Percentiles rank a stretch among this genome's conserved stretches.
phyloP scores from a whole-genome alignment of 2,329 filamentous ascomycete genomes.

The Didymella lethalis region DNA sequence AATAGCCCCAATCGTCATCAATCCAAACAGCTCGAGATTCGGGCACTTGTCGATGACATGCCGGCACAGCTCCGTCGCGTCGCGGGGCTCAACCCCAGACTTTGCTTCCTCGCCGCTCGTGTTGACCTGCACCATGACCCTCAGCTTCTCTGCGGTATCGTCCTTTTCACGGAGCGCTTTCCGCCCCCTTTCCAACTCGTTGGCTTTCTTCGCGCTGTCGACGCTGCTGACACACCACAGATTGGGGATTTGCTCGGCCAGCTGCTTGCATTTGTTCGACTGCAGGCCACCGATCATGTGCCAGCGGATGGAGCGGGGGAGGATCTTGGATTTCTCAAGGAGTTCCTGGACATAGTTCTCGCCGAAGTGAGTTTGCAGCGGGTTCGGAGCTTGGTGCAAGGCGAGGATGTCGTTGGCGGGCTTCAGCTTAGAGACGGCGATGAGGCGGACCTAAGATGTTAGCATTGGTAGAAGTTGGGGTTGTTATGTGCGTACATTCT shows the following conservation, averaged over 20 bases:
- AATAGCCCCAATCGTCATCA: constrained; percentile 98
- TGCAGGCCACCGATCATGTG: constrained; percentile 97
- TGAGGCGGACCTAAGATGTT: constrained; percentile 72
- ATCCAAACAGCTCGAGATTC: constrained; percentile 75
- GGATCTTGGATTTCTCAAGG: constrained; percentile 79
- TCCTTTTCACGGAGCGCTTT: constrained; percentile 59
- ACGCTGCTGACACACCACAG: constrained; percentile 92
- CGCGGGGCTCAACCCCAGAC: constrained; percentile 76
- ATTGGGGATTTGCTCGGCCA: constrained; percentile 84
- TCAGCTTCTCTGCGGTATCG: constrained; percentile 57
- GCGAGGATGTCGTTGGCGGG: constrained; percentile 89
- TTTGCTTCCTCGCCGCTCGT: constrained; percentile 89
- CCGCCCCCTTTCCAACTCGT: constrained; percentile 79
- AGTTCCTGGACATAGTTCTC: constrained; percentile 92
- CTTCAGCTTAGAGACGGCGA: constrained; percentile 96
- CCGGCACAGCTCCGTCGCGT: constrained; percentile 70
- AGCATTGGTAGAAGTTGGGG: constrained; percentile 2
- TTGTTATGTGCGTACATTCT: constrained; percentile 34
- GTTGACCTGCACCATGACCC: constrained; percentile 92
- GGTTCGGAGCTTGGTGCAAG: constrained; percentile 67
- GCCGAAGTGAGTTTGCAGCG: constrained; percentile 78
- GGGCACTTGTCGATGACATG: constrained; percentile 76
- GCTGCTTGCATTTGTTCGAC: constrained; percentile 87
- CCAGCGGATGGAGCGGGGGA: constrained; percentile 83
- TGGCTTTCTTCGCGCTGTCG: constrained; percentile 86